Evolutionary conservation across 129 eudicot genomes (phyloP).

Genomic region (Calendula officinalis): DNA sequence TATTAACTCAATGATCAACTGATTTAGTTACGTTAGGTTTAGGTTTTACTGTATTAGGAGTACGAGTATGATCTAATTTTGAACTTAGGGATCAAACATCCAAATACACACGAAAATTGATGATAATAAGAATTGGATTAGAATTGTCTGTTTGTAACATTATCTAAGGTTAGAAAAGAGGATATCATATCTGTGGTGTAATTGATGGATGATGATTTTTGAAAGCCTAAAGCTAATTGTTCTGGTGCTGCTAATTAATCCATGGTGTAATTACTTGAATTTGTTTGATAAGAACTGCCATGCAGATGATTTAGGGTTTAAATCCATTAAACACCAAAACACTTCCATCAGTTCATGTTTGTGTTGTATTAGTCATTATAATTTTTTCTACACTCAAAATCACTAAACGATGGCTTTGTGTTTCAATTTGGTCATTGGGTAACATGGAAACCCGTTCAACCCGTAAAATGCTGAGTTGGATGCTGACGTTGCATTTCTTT

Average conservation of each 20-base stretch:
- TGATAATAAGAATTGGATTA: not conserved
- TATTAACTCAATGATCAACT: not conserved
- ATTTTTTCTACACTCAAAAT: too few relatives aligned
- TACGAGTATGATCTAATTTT: too few relatives aligned
- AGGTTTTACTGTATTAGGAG: conserved; percentile 11
- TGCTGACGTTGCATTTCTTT: too few relatives aligned
- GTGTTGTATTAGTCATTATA: too few relatives aligned
- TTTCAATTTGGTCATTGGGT: too few relatives aligned
- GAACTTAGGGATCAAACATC: conserved; percentile 4
- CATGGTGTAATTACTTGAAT: conserved; percentile 9
- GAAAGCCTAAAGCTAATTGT: not conserved
- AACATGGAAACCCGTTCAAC: too few relatives aligned
- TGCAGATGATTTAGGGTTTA: conserved; percentile 4
- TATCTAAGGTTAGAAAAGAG: conserved; percentile 16
- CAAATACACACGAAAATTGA: not conserved
- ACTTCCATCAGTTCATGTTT: too few relatives aligned
- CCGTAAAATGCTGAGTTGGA: too few relatives aligned
- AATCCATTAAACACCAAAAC: too few relatives aligned
- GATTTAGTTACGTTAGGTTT: conserved; percentile 13
- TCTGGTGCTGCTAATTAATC: not conserved
- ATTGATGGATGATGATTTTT: not conserved
- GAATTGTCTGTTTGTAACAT: not conserved
- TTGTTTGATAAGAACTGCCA: not conserved
- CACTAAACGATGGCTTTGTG: too few relatives aligned
- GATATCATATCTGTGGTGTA: conserved; percentile 15